A percentile compares a stretch with the other conserved stretches of the same genome.
Conservation (phyloP, 768 basidiomycete species). For the Holtermanniella nyarrowii region DNA sequence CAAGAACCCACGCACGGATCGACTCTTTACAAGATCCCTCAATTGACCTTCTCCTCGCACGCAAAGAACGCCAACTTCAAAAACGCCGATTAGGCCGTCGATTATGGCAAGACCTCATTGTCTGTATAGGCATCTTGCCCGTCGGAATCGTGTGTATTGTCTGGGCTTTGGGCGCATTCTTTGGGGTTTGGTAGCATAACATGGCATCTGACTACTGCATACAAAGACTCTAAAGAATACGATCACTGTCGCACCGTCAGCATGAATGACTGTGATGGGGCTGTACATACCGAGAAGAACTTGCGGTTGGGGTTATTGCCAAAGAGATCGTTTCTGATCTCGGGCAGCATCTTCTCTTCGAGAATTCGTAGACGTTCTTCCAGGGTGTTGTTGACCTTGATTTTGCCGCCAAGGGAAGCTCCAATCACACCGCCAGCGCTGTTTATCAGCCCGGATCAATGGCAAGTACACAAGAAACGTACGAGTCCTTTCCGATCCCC, state of each 20-base stretch:
- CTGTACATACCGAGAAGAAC: conserved; percentile 52
- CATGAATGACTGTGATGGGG: not conserved
- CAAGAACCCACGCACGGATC: conserved; percentile 10
- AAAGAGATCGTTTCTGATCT: conserved; percentile 80
- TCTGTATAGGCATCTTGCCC: conserved; percentile 62
- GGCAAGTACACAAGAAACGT: conserved; percentile 22
- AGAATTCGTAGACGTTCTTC: conserved; percentile 80
- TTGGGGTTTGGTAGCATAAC: conserved; percentile 47
- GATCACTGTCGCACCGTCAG: not conserved
- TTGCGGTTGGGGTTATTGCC: conserved; percentile 85
- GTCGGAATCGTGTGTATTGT: conserved; percentile 50
- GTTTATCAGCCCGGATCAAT: not conserved
- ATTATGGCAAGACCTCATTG: conserved; percentile 71
- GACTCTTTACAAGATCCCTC: conserved; percentile 43
- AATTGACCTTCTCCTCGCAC: conserved; percentile 53
- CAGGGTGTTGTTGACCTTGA: conserved; percentile 86
- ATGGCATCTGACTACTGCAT: not conserved
- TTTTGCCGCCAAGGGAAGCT: conserved; percentile 59
- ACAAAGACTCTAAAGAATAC: not conserved
- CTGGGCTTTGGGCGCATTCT: conserved; percentile 52
- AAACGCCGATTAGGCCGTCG: conserved; percentile 59
- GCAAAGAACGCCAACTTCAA: conserved; percentile 79
- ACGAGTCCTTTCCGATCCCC: conserved; percentile 60
- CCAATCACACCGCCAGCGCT: conserved; percentile 83
- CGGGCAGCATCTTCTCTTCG: conserved; percentile 95